Evolutionary conservation across 2,329 filamentous ascomycete species (phyloP).

Genomic region (Aspergillus ochraceoroseus): DNA sequence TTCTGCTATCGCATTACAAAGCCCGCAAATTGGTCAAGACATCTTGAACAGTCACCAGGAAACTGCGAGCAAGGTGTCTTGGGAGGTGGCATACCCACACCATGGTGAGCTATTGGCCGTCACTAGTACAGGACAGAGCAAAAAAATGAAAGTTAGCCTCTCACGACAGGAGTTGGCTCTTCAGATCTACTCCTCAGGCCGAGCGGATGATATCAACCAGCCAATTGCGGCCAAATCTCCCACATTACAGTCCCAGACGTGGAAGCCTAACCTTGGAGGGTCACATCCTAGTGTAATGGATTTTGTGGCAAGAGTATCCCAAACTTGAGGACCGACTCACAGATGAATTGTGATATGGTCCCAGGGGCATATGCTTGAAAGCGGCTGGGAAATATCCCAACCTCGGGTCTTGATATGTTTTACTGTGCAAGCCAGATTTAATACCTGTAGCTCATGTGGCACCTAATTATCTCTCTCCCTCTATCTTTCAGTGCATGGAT

Average conservation of each 20-base stretch:
- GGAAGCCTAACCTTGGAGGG: conserved; percentile 18
- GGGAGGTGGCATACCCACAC: conserved; percentile 34
- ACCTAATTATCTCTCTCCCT: too few relatives aligned
- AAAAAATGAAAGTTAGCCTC: conserved; percentile 33
- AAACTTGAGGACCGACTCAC: too few relatives aligned
- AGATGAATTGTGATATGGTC: too few relatives aligned
- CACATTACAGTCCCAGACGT: conserved; percentile 19
- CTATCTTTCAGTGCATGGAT: too few relatives aligned
- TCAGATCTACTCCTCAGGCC: conserved; percentile 19
- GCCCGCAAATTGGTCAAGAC: conserved; percentile 2
- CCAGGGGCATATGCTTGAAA: too few relatives aligned
- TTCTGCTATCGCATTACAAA: conserved; percentile 26
- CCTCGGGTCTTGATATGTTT: too few relatives aligned
- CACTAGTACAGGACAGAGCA: conserved; percentile 21
- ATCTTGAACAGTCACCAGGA: background rate
- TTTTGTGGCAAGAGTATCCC: conserved; percentile 23
- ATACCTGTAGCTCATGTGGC: too few relatives aligned
- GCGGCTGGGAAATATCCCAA: too few relatives aligned
- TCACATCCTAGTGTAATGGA: conserved; percentile 24
- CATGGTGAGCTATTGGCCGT: conserved; percentile 33
- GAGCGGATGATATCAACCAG: conserved; percentile 18
- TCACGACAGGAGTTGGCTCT: conserved; percentile 27
- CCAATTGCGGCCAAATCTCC: conserved; percentile 12
- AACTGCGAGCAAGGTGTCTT: conserved; percentile 14
- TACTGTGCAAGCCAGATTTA: too few relatives aligned